These are phyloP conservation scores for Corynespora cassiicola DNA, from an alignment of 2,329 filamentous ascomycete species.

Conservation along the genomic window DNA sequence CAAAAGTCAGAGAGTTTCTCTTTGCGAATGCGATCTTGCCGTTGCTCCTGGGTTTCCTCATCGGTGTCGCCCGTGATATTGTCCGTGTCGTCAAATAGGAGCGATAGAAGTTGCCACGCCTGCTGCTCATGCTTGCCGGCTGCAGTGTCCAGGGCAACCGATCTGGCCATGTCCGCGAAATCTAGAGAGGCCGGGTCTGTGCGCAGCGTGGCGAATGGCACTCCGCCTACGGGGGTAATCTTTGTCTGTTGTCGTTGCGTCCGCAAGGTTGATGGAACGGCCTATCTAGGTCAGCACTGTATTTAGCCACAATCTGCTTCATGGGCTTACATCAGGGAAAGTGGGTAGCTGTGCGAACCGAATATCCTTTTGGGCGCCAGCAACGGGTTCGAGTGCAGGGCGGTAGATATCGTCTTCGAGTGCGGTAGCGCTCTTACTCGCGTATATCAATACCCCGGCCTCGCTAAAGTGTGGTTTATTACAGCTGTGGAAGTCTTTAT, in stretches of 20 bases:
- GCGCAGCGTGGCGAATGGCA: conserved; percentile 65
- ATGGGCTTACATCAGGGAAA: conserved; percentile 45
- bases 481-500: conserved; percentile 73
- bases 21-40: conserved; percentile 51
- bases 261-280: conserved; percentile 61
- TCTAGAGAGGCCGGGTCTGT: conserved; percentile 56
- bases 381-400: conserved; percentile 63
- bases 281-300: conserved; percentile 47
- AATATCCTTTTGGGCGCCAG: conserved; percentile 69
- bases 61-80: conserved; percentile 47
- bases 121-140: conserved; percentile 67
- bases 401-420: conserved; percentile 59
- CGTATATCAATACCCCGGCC: conserved; percentile 74
- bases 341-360: conserved; percentile 69
- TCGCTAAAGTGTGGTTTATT: conserved; percentile 82
- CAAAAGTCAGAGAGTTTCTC: conserved; percentile 73
- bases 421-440: conserved; percentile 52
- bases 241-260: conserved; percentile 64
- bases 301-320: too few species aligned
- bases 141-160: conserved; percentile 43
- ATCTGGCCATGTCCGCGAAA: conserved; percentile 58
- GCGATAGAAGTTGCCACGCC: conserved; percentile 85
- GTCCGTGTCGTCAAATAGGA: conserved; percentile 76
- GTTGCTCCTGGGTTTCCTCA: conserved; percentile 49
- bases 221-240: conserved; percentile 50